Evolutionary conservation across 345 rosid species (phyloP), one percentile per base, ranked within the genome.

Genomic region (Populus pruinosa): DNA sequence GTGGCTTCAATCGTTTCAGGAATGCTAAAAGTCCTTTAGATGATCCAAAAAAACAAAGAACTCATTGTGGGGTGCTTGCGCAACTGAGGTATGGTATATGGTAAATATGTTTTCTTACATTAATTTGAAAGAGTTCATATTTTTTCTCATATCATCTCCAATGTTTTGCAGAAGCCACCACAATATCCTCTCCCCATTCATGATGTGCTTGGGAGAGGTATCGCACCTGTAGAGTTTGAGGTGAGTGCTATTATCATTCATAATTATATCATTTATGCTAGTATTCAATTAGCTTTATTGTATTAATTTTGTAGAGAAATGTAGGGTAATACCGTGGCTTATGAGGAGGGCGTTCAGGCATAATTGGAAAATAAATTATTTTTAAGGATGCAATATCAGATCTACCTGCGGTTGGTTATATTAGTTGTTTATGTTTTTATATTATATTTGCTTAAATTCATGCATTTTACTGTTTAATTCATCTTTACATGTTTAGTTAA

Each of bases 111-210:
- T 7, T 56, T 55, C 33, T 39, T 0, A 5, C 75, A 49, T 14
- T 18, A 8, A 20, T 41, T 71, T 11, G 39, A 49, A 17, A 27
- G 50, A 25, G 33, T 35, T 27, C 14, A 35, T 11, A 21, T 35
- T 41, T 65, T 33, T 10, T 70, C 56, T 73, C 43, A 82, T 31
- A 2, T 8, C n/a, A 18, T 36, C 56, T 73, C 67, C 56, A 7
- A 8, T 12, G 38, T 59, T 41, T 64, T 80, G 75, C 87, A 94
- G 94, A 86, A 21, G 18, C 74, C 92, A 75, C 98, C 98, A 21
- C 97, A 82, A 12, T 94, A 81, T 69, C 91, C 98, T 6, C 88
- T 88, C 55, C 98, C 98, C 36, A 94, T 96, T 2, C 97, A 94
- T 84, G 89, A 92, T 82, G 89, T 90, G 50, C 83, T 86, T 6